Evolutionary conservation across 106 monocot species (phyloP).

Genomic region (Dioscorea dumetorum): DNA sequence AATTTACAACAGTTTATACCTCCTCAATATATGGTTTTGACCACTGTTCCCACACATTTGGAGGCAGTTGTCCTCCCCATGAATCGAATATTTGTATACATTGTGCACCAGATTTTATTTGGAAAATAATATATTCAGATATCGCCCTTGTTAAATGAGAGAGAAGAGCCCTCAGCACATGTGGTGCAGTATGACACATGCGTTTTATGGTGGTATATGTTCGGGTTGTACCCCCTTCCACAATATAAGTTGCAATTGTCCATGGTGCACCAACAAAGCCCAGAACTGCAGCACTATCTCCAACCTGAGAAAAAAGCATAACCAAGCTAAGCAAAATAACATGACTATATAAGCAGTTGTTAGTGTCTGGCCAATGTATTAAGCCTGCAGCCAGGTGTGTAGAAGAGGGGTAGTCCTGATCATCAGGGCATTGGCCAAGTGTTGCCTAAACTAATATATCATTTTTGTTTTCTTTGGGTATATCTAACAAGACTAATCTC

Average conservation of each 20-base stretch:
- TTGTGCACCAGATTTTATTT: conserved; percentile 89
- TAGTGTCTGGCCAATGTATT: too few species aligned
- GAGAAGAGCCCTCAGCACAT: conserved; percentile 64
- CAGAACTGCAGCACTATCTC: conserved; percentile 69
- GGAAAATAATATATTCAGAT: conserved; percentile 80
- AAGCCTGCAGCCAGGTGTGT: too few species aligned
- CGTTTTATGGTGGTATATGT: conserved; percentile 79
- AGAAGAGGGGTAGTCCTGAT: too few species aligned
- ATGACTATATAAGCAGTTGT: background rate
- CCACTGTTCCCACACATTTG: conserved; percentile 93
- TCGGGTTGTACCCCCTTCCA: conserved; percentile 90
- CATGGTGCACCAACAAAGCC: conserved; percentile 99
- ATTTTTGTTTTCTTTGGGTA: too few species aligned
- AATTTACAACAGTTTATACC: conserved; percentile 29
- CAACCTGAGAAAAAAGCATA: conserved; percentile 46
- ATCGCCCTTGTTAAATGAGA: conserved; percentile 78
- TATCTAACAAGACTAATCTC: too few species aligned
- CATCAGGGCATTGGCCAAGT: too few species aligned
- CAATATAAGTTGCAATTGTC: conserved; percentile 96
- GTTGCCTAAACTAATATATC: too few species aligned
- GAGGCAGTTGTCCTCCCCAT: conserved; percentile 95
- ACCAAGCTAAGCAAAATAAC: background rate
- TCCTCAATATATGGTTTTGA: conserved; percentile 89
- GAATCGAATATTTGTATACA: conserved; percentile 97
- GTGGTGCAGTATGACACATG: conserved; percentile 82